Conservation (phyloP, 2,329 filamentous ascomycete species). For the Aspergillus novofumigatus region DNA sequence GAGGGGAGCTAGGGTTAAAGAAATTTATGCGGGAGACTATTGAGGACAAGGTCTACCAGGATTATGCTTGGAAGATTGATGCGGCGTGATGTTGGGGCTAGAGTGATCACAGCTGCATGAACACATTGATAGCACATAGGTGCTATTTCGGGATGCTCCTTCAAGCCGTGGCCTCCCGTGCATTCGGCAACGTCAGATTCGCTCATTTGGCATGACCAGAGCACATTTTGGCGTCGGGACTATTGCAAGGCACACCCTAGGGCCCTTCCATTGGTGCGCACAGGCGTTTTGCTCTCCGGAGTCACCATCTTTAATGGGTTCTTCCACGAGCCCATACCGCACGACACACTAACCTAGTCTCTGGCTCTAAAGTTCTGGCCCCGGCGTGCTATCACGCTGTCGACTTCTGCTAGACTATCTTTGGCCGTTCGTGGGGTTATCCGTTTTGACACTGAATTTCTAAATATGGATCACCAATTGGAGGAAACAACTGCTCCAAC, state of each 20-base stretch:
- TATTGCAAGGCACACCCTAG: background rate
- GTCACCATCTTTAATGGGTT: background rate
- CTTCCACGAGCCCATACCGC: background rate
- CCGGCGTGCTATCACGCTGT: background rate
- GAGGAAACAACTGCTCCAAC: background rate
- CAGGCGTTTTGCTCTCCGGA: background rate
- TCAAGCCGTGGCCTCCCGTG: background rate
- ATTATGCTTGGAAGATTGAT: constrained; percentile 38
- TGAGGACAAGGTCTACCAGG: constrained; percentile 50
- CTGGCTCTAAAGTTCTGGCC: background rate
- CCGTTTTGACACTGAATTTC: background rate
- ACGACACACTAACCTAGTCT: background rate
- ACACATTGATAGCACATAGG: background rate
- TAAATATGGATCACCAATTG: background rate
- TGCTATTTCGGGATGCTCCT: background rate
- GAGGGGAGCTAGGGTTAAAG: constrained; percentile 44
- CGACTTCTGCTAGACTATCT: background rate
- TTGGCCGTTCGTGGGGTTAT: background rate
- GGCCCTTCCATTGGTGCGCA: background rate
- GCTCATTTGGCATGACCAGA: background rate
- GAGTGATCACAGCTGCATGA: background rate
- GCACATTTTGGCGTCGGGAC: background rate
- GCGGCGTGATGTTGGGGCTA: constrained; percentile 24
- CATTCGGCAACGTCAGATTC: background rate
- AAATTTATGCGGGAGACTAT: constrained; percentile 60